Evolutionary conservation across 345 rosid species (phyloP).

Genomic region (Limnanthes douglasii): DNA sequence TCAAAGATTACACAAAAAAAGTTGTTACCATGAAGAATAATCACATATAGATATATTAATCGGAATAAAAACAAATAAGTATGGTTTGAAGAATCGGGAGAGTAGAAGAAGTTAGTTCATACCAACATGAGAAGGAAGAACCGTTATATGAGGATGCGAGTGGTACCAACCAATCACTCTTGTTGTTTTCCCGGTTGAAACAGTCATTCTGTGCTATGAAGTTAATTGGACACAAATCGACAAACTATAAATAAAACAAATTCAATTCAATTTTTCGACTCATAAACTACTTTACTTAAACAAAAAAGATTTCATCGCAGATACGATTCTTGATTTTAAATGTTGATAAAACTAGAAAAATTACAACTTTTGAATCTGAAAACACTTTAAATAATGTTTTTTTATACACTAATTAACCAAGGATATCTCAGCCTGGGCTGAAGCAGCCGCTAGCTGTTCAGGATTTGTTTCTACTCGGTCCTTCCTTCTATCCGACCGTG

Average conservation of each 20-base stretch:
- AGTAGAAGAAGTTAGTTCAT: slow-evolving; percentile 8
- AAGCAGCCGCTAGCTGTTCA: slow-evolving; percentile 98
- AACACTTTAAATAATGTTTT: no score
- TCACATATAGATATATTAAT: no score
- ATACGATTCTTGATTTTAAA: no score
- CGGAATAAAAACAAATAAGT: no score
- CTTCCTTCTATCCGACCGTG: slow-evolving; percentile 87
- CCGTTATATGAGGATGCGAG: slow-evolving; percentile 98
- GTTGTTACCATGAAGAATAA: neutral
- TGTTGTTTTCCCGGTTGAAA: slow-evolving; percentile 67
- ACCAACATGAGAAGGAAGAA: slow-evolving; percentile 98
- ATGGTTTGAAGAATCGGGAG: no score
- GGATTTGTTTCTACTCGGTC: slow-evolving; percentile 98
- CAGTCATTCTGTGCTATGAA: slow-evolving; percentile 64
- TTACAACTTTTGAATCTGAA: no score
- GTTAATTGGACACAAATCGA: slow-evolving; percentile 18
- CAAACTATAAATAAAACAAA: neutral
- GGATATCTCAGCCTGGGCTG: slow-evolving; percentile 99
- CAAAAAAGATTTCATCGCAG: neutral
- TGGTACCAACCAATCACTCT: slow-evolving; percentile 99
- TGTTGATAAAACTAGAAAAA: no score
- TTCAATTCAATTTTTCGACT: no score
- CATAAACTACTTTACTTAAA: no score
- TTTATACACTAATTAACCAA: no score
- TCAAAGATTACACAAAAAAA: neutral